These are phyloP conservation scores for Hypoxylon sp. DNA, from an alignment of 2,329 filamentous ascomycete genomes.

Conservation along the genomic window DNA sequence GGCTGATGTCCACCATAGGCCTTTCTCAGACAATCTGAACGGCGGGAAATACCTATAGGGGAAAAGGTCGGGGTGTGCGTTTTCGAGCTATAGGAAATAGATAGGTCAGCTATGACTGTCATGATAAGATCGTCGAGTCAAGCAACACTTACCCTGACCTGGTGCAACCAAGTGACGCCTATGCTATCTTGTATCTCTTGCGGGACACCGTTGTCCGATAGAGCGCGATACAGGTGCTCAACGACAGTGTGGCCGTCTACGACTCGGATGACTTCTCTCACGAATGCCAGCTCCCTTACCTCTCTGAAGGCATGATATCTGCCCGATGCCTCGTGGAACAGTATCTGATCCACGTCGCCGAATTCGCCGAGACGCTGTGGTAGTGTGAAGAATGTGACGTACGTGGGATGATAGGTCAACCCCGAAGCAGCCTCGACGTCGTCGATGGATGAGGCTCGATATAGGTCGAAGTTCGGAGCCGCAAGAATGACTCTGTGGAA, in stretches of 20 bases:
- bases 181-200: conserved; percentile 24
- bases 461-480: conserved; percentile 35
- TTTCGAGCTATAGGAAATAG: conserved; percentile 42
- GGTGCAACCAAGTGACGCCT: conserved; percentile 42
- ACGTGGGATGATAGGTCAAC: conserved; percentile 27
- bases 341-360: conserved; percentile 28
- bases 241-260: conserved; percentile 6
- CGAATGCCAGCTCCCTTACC: conserved; percentile 36
- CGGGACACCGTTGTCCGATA: conserved; percentile 33
- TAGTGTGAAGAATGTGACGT: conserved; percentile 42
- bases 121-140: background rate
- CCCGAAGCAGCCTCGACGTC: conserved; percentile 38
- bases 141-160: conserved; percentile 33
- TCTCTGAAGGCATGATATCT: conserved; percentile 12
- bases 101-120: background rate
- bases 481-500: conserved; percentile 46
- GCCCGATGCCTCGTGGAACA: conserved; percentile 29
- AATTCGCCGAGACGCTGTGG: conserved; percentile 22
- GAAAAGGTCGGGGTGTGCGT: conserved; percentile 44
- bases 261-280: conserved; percentile 30
- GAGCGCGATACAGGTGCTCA: conserved; percentile 43
- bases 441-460: conserved; percentile 24
- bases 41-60: conserved; percentile 37
- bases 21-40: conserved; percentile 43
- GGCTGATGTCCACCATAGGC: conserved; percentile 51